These are phyloP conservation scores for Chamaecrista fasciculata DNA, from an alignment of 306 rosid species.

Conservation along the genomic window DNA sequence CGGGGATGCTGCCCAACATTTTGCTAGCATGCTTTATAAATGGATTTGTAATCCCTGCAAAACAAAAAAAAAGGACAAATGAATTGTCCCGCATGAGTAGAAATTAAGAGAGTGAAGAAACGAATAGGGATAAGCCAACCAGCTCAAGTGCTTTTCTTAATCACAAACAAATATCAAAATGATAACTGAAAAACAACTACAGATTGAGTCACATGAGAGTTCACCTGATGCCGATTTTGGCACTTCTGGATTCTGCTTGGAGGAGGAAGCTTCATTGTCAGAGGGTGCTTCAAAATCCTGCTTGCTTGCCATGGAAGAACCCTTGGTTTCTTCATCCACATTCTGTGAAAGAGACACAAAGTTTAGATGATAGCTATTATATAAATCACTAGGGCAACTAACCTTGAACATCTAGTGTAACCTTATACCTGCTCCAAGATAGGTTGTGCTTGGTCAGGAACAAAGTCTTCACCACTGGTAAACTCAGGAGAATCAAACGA, in stretches of 20 bases:
- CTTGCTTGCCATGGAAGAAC: constrained; percentile 20
- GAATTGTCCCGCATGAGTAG: background rate
- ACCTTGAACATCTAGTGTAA: background rate
- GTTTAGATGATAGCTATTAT: constrained; percentile 10
- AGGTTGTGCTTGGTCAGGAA: constrained; percentile 34
- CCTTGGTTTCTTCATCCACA: constrained; percentile 41
- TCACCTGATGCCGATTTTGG: constrained; percentile 50
- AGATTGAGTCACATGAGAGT: background rate
- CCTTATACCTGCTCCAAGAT: constrained; percentile 47
- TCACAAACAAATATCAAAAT: background rate
- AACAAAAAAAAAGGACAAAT: background rate
- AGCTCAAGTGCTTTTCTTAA: constrained; percentile 4
- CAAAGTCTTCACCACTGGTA: constrained; percentile 32
- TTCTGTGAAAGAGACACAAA: constrained; percentile 37
- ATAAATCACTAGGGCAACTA: constrained; percentile 3
- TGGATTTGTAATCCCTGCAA: constrained; percentile 49
- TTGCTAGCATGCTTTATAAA: constrained; percentile 51
- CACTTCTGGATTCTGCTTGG: constrained; percentile 36
- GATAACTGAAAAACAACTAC: background rate
- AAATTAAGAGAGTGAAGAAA: background rate
- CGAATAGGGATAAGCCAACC: background rate
- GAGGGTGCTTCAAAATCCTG: constrained; percentile 39
- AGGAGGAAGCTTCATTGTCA: constrained; percentile 44
- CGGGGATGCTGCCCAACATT: constrained; percentile 66
- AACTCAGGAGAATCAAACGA: constrained; percentile 51